Evolutionary conservation across 768 basidiomycete genomes (phyloP).

Genomic region (Trametes cingulata): DNA sequence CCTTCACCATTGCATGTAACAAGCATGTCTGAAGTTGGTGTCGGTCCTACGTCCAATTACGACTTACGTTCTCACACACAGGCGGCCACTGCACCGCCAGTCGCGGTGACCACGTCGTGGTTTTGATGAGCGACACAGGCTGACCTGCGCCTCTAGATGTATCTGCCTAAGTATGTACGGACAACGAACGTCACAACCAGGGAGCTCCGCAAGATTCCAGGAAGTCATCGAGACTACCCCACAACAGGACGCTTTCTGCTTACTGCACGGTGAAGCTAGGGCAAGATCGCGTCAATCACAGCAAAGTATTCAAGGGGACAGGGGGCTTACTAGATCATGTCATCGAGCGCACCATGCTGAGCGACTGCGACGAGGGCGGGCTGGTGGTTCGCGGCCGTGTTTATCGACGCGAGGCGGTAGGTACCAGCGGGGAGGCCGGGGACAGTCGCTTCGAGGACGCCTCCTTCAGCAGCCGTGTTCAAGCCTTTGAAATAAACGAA

Average conservation of each 20-base stretch:
- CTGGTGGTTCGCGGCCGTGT: slow-evolving; percentile 47
- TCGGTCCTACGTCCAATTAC: no score
- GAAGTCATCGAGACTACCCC: background rate
- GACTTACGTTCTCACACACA: no score
- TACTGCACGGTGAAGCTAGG: slow-evolving; percentile 19
- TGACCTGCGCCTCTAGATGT: no score
- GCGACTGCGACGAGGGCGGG: slow-evolving; percentile 42
- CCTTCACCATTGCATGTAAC: no score
- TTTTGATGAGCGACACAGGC: no score
- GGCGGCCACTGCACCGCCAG: no score
- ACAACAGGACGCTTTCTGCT: background rate
- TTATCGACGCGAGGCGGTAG: slow-evolving; percentile 46
- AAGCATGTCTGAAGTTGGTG: no score
- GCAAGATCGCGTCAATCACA: background rate
- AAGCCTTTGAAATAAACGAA: slow-evolving; percentile 70
- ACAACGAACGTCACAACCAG: no score
- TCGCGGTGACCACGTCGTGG: no score
- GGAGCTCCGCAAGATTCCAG: no score
- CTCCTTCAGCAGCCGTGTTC: slow-evolving; percentile 45
- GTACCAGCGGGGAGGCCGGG: slow-evolving; percentile 41
- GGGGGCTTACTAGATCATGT: slow-evolving; percentile 38
- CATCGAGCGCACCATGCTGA: slow-evolving; percentile 45
- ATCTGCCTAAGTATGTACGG: no score
- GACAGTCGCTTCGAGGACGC: slow-evolving; percentile 41
- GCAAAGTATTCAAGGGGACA: background rate